Conservation (phyloP, 768 basidiomycete species). For the Trametes coccinea region DNA sequence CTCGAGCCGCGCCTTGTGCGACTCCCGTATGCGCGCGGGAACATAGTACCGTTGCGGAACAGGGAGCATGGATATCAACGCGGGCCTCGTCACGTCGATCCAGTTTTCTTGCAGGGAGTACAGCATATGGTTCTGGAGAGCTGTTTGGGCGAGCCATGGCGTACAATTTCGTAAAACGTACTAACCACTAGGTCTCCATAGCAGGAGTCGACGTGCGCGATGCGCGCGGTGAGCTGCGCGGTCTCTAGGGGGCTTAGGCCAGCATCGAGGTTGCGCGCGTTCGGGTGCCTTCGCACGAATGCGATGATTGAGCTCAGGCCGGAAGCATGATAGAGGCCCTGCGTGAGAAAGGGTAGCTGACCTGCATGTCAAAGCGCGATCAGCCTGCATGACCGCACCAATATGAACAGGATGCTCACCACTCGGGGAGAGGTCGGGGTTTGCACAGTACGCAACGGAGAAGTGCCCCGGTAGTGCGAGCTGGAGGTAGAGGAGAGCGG, state of each 20-base stretch:
- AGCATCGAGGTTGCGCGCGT: conserved; percentile 47
- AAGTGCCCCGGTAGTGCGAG: conserved; percentile 69
- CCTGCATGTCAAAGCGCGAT: conserved; percentile 41
- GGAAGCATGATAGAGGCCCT: conserved; percentile 52
- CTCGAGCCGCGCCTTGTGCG: conserved; percentile 59
- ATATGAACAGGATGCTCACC: conserved; percentile 46
- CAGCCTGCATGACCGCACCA: background rate
- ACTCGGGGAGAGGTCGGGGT: conserved; percentile 72
- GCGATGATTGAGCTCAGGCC: conserved; percentile 62
- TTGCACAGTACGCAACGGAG: conserved; percentile 56
- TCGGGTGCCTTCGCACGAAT: conserved; percentile 57
- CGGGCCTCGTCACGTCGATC: conserved; percentile 51
- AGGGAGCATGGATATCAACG: conserved; percentile 57
- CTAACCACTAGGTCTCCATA: conserved; percentile 74
- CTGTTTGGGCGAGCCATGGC: background rate
- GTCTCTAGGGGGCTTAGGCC: conserved; percentile 47
- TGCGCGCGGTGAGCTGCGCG: conserved; percentile 61
- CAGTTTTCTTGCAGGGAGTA: conserved; percentile 69
- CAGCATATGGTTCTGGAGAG: conserved; percentile 56
- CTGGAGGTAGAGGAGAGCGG: conserved; percentile 69
- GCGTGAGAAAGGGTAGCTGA: conserved; percentile 68
- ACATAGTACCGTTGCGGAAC: conserved; percentile 77
- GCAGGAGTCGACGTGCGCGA: conserved; percentile 62
- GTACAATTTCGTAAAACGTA: conserved; percentile 8
- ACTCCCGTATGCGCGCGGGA: conserved; percentile 58